A percentile compares a stretch with the other conserved stretches of the same genome.
Evolutionary conservation across 768 basidiomycete species (phyloP).

Genomic region (Leccinum aurantiacum): DNA sequence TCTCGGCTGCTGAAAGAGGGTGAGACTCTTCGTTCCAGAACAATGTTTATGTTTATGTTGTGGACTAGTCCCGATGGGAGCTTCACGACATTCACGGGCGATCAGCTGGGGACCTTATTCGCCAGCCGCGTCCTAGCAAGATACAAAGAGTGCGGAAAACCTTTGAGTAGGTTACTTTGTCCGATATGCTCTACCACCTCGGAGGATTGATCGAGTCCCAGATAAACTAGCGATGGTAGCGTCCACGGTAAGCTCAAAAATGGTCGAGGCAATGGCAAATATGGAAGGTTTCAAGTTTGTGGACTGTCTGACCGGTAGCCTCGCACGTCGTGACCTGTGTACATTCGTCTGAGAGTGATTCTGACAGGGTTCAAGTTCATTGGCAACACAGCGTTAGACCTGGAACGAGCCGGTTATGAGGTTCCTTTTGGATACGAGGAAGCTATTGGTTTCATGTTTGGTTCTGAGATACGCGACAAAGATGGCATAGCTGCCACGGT

Average conservation of each 20-base stretch:
- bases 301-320: constrained; percentile 78
- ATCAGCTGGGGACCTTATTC: constrained; percentile 71
- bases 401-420: constrained; percentile 65
- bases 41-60: constrained; percentile 3
- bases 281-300: constrained; percentile 79
- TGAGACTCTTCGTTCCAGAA: constrained; percentile 28
- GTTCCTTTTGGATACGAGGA: constrained; percentile 88
- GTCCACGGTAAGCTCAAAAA: constrained; percentile 88
- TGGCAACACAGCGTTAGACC: constrained; percentile 73
- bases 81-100: constrained; percentile 80
- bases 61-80: constrained; percentile 38
- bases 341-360: constrained; percentile 1
- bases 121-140: constrained; percentile 45
- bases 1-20: constrained; percentile 73
- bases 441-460: constrained; percentile 91
- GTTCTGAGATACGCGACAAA: constrained; percentile 76
- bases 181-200: constrained; percentile 37
- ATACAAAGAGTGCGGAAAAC: constrained; percentile 47
- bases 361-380: constrained; percentile 83
- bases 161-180: constrained; percentile 36
- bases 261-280: constrained; percentile 76
- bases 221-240: constrained; percentile 81
- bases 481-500: constrained; percentile 86
- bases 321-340: background rate
- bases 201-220: constrained; percentile 38